Base-by-base conservation (phyloP, 805 yeast species). In the Grigorovia transvaalensis region DNA sequence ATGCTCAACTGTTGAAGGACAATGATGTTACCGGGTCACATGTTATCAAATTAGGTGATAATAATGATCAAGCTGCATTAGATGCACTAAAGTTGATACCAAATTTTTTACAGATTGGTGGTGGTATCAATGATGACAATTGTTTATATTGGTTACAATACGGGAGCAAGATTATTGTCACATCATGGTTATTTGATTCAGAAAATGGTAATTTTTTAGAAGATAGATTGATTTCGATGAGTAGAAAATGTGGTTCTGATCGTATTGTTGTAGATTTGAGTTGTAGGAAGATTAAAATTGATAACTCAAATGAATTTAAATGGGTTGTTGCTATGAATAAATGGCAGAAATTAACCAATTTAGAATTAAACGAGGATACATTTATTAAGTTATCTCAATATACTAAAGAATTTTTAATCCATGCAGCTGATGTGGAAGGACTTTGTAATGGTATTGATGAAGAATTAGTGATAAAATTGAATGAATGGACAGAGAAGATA, bases 381-480 rank as follows among this genome's bases (percentile, higher is more conserved):
- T 76, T 93, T 53, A 64, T 59, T 4, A 54, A 67, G 47, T 74
- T 93, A 43, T 69, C 83, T 9, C 51, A 72, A 48, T 87, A 84
- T 68, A 88, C 97, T 60, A 77, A 80, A 56, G 99, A 93, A 69
- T 87, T 91, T 62, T 71, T 93, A 50, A 84, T 93, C 17, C 99
- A 93, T 70, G 99, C 99, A 2, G 99, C 99, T 0, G 99, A 93
- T 68, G 98, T 93, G 2, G 99, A 93, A 69, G 99, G 99, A 0
- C 74, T 93, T 17, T 93, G 99, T 66, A 77, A 80, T 44, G 99
- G 99, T 0, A 86, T 93, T 38, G 99, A 93, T 62, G 82, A 82
- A 62, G 78, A 81, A 17, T 72, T 93, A 45, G 97, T 93, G 5
- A 52, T 54, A 29, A 76, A 76, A 51, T 71, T 93, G 44, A 88